These are phyloP conservation scores for Aspergillus carlsbadensis DNA, from an alignment of 495 filamentous ascomycete species.

Conservation along the genomic window DNA sequence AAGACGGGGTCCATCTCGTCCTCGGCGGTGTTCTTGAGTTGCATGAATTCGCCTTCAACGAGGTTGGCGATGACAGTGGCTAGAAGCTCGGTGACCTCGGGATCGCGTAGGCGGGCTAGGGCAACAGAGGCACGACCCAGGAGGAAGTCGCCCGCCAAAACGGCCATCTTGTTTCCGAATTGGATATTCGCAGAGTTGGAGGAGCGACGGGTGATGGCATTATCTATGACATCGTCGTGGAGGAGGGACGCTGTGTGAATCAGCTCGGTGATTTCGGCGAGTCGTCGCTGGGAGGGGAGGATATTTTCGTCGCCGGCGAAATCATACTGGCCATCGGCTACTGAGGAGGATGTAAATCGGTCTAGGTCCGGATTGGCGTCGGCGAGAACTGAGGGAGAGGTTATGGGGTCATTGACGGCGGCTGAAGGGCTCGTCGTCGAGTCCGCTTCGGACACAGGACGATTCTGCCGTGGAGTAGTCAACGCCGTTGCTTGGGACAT, in stretches of 20 bases:
- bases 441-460: conserved; percentile 30
- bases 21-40: conserved; percentile 89
- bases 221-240: conserved; percentile 98
- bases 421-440: background rate
- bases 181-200: conserved; percentile 85
- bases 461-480: conserved; percentile 59
- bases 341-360: conserved; percentile 45
- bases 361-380: conserved; percentile 77
- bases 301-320: conserved; percentile 65
- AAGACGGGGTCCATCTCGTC: conserved; percentile 81
- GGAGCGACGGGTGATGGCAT: conserved; percentile 77
- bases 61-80: conserved; percentile 96
- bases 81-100: conserved; percentile 90
- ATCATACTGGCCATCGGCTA: conserved; percentile 49
- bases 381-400: conserved; percentile 67
- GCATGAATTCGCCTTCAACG: conserved; percentile 99
- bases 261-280: conserved; percentile 95
- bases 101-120: conserved; percentile 82
- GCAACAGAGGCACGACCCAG: conserved; percentile 92
- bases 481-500: conserved; percentile 91
- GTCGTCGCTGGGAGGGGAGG: conserved; percentile 84
- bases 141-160: conserved; percentile 92
- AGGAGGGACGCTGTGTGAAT: conserved; percentile 96
- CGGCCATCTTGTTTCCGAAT: conserved; percentile 99
- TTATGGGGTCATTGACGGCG: conserved; percentile 72